Base-by-base conservation (phyloP, 2,329 filamentous ascomycete genomes). In the Microascus cirrosus region DNA sequence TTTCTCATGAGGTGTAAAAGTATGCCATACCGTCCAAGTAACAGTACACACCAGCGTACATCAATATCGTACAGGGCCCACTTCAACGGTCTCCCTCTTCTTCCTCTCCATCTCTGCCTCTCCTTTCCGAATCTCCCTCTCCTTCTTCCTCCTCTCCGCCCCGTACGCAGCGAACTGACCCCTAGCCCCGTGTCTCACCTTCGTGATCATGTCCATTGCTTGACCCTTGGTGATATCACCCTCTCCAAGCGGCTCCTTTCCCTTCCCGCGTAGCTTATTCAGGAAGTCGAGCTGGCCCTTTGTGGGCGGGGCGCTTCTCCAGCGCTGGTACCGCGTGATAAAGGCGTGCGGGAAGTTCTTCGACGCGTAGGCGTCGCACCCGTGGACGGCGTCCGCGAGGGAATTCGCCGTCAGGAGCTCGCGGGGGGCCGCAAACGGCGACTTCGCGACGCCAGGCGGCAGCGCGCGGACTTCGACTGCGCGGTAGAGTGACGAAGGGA, bases 171-270 rank as follows among this genome's bases (percentile, higher is more conserved):
- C 74, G 67, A 80, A 90, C 73, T 73, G 82, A 61, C 72, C 88
- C 69, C 76, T 82, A 1, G 89, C 90, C 0, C 93, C 93, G 67
- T 94, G 88, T 69, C 87, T 93, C 61, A 96, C 68, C 70, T 95
- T 95, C 8, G 90, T 95, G 62, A 97, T 95, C 87, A 95, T 92
- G 68, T 96, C 92, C 4, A 80, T 80, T 4, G 91, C 92, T 67
- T 83, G 84, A 8, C 93, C 93, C 66, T 92, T 94, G 15, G 81
- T 91, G 59, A 95, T 65, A 32, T 84, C 78, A 0, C 73, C 71
- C 0, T 71, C 63, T 1, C 73, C 77, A 55, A 91, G 66, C 57
- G 79, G 73, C 32, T 84, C 73, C 6, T 22, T 18, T 76, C 63
- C 61, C 56, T 79, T 72, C 1, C 71, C 71, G 10, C 85, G 77